Evolutionary conservation across 2,329 filamentous ascomycete genomes (phyloP).

Genomic region (Pyrenophora seminiperda): DNA sequence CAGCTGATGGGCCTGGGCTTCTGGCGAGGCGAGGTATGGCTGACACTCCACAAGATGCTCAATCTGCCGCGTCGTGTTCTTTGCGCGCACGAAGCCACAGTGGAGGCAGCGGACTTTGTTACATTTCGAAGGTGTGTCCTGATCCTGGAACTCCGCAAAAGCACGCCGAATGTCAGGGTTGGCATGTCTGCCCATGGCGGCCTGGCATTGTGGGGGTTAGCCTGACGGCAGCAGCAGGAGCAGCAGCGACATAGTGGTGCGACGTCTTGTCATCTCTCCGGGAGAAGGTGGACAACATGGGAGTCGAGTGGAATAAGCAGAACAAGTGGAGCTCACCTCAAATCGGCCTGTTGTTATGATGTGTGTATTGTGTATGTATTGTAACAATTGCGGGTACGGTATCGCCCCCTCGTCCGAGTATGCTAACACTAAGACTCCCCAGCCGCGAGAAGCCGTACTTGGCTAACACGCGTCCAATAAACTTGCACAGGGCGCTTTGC

Average conservation of each 20-base stretch:
- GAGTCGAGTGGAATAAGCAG: constrained; percentile 1
- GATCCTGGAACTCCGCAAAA: constrained; percentile 50
- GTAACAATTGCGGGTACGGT: constrained; percentile 15
- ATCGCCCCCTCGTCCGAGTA: constrained; percentile 7
- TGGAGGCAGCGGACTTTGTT: constrained; percentile 56
- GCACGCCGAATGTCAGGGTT: constrained; percentile 50
- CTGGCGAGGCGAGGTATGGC: constrained; percentile 51
- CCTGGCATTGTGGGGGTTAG: constrained; percentile 22
- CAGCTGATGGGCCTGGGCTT: constrained; percentile 48
- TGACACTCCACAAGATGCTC: constrained; percentile 56
- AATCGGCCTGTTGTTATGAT: constrained; percentile 10
- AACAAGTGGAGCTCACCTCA: constrained; percentile 21
- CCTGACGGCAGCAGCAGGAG: constrained; percentile 6
- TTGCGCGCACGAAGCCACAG: constrained; percentile 57
- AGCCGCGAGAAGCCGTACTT: no score
- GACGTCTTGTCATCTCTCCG: not conserved
- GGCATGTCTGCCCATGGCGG: constrained; percentile 43
- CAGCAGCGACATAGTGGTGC: not conserved
- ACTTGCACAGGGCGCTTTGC: no score
- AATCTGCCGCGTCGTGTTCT: constrained; percentile 58
- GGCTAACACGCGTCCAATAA: no score
- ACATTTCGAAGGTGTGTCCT: constrained; percentile 53
- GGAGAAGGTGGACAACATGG: not conserved
- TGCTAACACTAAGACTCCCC: not conserved
- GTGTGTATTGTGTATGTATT: constrained; percentile 17